Base-by-base conservation (phyloP, 2,329 filamentous ascomycete genomes). In the Clarireedia hainanense region DNA sequence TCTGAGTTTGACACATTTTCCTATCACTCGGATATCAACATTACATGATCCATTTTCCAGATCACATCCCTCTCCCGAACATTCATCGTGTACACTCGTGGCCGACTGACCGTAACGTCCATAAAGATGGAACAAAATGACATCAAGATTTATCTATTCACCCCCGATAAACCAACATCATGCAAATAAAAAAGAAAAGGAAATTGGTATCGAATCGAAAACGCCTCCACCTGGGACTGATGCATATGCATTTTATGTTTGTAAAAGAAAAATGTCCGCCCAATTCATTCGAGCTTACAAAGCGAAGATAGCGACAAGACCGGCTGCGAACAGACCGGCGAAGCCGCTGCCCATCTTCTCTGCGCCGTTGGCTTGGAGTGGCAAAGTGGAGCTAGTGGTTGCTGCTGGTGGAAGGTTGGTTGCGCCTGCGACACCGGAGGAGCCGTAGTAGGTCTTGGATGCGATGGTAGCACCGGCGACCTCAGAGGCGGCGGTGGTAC, bases 341-440 rank as follows among this genome's bases (percentile, higher is more conserved):
- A 67, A 57, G 37, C 64, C 58, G 56, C 64, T 52, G 59, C 61
- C 58, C 54, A 49, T 53, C 49, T 58, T 52, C 54, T 62, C 49
- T 54, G 61, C 64, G 57, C 72, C 69, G 51, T 71, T 68, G 50
- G 73, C 67, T 55, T 65, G 64, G 55, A 68, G 64, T 48, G 71
- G 59, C 43, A 67, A 67, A 50, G 71, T 70, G 59, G 71, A 70
- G 39, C 69, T 65, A 14, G 64, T 55, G 47, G 60, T 62, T 56
- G 61, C 52, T 48, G 59, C 61, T 56, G 61, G 54, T 47, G 65
- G 68, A 47, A 60, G 58, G 45, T 63, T 64, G 34, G 55, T 60
- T 50, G 39, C 60, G 27, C 45, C 52, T 5, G 52, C 52, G 3
- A 20, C 52, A 5, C 49, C 48, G 17, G 26, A 45, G 15, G 48